Base-by-base conservation (phyloP, 805 yeast species). In the Schwanniomyces sp. region DNA sequence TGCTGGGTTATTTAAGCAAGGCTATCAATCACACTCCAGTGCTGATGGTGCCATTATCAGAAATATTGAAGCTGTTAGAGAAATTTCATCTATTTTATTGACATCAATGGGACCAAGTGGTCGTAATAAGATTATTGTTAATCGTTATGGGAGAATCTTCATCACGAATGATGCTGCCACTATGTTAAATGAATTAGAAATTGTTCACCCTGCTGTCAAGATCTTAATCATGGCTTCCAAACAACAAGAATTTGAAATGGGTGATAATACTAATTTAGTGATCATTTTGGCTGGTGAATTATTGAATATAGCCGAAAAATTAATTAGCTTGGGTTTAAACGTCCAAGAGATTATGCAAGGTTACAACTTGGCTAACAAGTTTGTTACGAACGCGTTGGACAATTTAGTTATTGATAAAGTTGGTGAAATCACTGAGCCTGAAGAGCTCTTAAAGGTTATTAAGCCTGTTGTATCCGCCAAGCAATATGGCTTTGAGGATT, bases 21-120 rank as follows among this genome's bases (percentile, higher is more conserved):
- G 99, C 17, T 92, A 91, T 72, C 90, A 86, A 62, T 81, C 90
- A 29, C 86, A 88, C 61, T 78, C 87, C 40, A 86, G 86, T 64
- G 91, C 90, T 27, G 99, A 94, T 71, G 99, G 99, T 45, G 98
- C 96, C 43, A 88, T 92, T 49, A 80, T 81, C 59, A 83, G 96
- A 62, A 94, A 95, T 65, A 91, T 94, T 59, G 88, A 87, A 59
- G 99, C 99, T 1, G 90, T 94, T 51, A 82, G 96, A 59, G 98
- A 94, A 68, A 87, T 94, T 69, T 82, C 96, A 52, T 81, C 85
- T 45, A 91, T 92, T 82, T 90, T 95, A 52, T 79, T 91, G 49
- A 91, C 97, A 1, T 90, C 97, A 10, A 87, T 94, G 75, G 99
- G 99, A 6, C 99, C 99, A 51, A 88, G 96, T 70, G 99, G 99